Base-by-base conservation (phyloP, 2,329 filamentous ascomycete genomes). In the Fusarium sp. region DNA sequence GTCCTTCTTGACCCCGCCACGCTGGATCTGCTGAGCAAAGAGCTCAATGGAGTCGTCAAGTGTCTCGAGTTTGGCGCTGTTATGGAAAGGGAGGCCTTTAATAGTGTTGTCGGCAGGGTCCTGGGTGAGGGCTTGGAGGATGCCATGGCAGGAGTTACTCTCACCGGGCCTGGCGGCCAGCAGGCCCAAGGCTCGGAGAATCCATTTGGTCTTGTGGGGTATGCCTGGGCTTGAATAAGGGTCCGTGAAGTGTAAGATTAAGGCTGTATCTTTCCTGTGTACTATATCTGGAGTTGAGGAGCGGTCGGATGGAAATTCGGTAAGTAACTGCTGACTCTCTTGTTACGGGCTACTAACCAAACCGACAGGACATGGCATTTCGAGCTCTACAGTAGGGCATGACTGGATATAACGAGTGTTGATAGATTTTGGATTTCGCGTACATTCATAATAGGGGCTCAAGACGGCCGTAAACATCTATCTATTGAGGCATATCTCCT, bases 51-150 rank as follows among this genome's bases (percentile, higher is more conserved):
- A 16, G 82, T 85, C 1, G 85, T 88, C 10, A 82, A 81, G 69
- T 89, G 87, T 64, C 79, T 86, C 7, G 79, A 83, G 38, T 89
- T 84, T 69, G 87, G 87, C 14, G 86, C 87, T 5, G 80, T 83
- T 4, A 84, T 89, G 64, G 84, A 85, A 76, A 79, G 87, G 27
- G 77, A 70, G 2, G 83, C 83, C 0, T 89, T 88, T 73, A 87
- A 89, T 76, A 85, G 79, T 40, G 82, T 86, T n/a, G 78, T 86
- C 8, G 74, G 66, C 27, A 80, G 83, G 45, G 84, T 89, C 5
- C 64, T 88, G 40, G 82, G 78, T 7, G 74, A 77, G 22, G 67
- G 59, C 27, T 20, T 77, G 38, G 74, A 78, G 24, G 71, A 62
- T 29, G 67, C 72, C 3, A 69, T 76, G 68, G 74, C 72, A 47